Evolutionary conservation across 768 basidiomycete genomes (phyloP).

Genomic region (Mycena rebaudengoi): DNA sequence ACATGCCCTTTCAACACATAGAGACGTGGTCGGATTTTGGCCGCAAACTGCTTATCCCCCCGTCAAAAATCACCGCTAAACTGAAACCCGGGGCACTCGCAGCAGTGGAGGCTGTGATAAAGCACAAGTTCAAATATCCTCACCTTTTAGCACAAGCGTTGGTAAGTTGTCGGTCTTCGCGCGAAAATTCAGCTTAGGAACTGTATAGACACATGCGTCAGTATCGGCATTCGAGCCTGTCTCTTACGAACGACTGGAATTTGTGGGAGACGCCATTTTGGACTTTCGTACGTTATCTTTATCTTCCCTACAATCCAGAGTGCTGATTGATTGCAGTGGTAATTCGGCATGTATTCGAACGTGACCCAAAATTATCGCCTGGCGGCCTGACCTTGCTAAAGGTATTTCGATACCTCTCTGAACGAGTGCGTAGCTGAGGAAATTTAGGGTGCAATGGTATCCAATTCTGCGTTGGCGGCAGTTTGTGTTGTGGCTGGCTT

Average conservation of each 20-base stretch:
- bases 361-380: slow-evolving; percentile 70
- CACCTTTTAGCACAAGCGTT: slow-evolving; percentile 77
- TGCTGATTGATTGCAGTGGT: slow-evolving; percentile 60
- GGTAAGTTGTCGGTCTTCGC: slow-evolving; percentile 50
- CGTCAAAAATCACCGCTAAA: slow-evolving; percentile 52
- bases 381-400: slow-evolving; percentile 85
- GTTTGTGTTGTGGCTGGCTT: slow-evolving; percentile 77
- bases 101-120: slow-evolving; percentile 70
- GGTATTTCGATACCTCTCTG: slow-evolving; percentile 44
- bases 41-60: slow-evolving; percentile 52
- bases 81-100: slow-evolving; percentile 58
- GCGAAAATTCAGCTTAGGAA: not conserved
- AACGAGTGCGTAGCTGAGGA: not conserved
- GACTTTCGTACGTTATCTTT: slow-evolving; percentile 70
- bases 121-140: slow-evolving; percentile 67
- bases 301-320: slow-evolving; percentile 7
- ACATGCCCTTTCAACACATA: slow-evolving; percentile 69
- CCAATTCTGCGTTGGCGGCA: slow-evolving; percentile 79
- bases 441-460: slow-evolving; percentile 83
- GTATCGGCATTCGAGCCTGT: slow-evolving; percentile 61
- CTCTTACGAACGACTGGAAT: slow-evolving; percentile 82
- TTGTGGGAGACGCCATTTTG: slow-evolving; percentile 86
- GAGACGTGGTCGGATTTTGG: slow-evolving; percentile 80
- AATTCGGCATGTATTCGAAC: slow-evolving; percentile 72
- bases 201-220: slow-evolving; percentile 71